A percentile compares a stretch with the other conserved stretches of the same genome.
These are phyloP conservation scores for Clarireedia monteithiana DNA, from an alignment of 2,329 filamentous ascomycete species.

Conservation along the genomic window DNA sequence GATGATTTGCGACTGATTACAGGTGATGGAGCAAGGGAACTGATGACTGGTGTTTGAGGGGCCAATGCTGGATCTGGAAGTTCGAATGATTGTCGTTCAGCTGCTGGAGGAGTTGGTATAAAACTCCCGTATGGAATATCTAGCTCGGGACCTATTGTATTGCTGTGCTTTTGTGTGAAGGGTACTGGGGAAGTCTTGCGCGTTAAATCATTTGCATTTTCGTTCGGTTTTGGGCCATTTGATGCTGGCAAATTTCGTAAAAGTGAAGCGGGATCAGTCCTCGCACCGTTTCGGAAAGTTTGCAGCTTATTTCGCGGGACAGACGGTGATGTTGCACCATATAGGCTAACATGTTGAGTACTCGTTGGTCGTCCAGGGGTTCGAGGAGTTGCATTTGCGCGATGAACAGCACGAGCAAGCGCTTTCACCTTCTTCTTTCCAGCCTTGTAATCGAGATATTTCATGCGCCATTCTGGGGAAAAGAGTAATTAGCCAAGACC, in stretches of 20 bases:
- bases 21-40: neutral
- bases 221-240: neutral
- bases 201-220: neutral
- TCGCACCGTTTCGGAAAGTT: neutral
- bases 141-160: neutral
- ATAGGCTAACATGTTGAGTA: slow-evolving; percentile 15
- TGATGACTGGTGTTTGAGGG: slow-evolving; percentile 6
- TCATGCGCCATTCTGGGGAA: slow-evolving; percentile 71
- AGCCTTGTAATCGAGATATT: slow-evolving; percentile 92
- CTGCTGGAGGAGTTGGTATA: slow-evolving; percentile 42
- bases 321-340: slow-evolving; percentile 20
- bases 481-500: slow-evolving; percentile 1
- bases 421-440: slow-evolving; percentile 93
- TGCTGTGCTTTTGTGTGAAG: neutral
- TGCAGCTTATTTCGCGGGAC: slow-evolving; percentile 3
- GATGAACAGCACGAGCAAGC: slow-evolving; percentile 63
- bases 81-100: slow-evolving; percentile 37
- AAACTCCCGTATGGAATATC: slow-evolving; percentile 52
- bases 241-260: slow-evolving; percentile 8
- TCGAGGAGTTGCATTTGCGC: slow-evolving; percentile 46
- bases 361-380: slow-evolving; percentile 10
- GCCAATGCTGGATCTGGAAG: slow-evolving; percentile 50
- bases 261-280: neutral
- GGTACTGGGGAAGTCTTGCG: neutral
- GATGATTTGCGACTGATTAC: neutral